These are phyloP conservation scores for Rhizodiscina lignyota DNA, from an alignment of 495 filamentous ascomycete species.

Conservation along the genomic window DNA sequence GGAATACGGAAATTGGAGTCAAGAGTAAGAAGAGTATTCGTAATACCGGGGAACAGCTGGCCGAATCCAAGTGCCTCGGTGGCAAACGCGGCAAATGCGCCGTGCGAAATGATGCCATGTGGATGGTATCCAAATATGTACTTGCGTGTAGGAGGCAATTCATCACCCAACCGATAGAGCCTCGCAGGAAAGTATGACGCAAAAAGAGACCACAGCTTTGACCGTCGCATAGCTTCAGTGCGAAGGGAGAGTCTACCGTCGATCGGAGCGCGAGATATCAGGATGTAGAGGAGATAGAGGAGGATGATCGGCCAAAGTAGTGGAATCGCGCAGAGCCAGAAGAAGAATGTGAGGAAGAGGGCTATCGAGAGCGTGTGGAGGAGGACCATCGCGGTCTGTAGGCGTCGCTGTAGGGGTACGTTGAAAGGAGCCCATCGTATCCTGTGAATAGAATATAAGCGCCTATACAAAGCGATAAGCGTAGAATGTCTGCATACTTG, in stretches of 20 bases:
- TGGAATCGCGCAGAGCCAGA: slow-evolving; percentile 79
- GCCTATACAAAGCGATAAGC: neutral
- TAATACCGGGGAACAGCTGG: slow-evolving; percentile 88
- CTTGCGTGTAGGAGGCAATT: slow-evolving; percentile 68
- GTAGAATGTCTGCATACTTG: slow-evolving; percentile 1
- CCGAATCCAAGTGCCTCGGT: slow-evolving; percentile 85
- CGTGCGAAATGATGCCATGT: slow-evolving; percentile 91
- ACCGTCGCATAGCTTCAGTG: slow-evolving; percentile 52
- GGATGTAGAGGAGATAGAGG: slow-evolving; percentile 73
- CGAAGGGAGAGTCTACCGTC: slow-evolving; percentile 61
- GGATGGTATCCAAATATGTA: slow-evolving; percentile 98
- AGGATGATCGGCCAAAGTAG: slow-evolving; percentile 80
- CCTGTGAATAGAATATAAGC: slow-evolving; percentile 19
- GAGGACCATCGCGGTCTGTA: slow-evolving; percentile 78
- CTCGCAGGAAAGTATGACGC: slow-evolving; percentile 81
- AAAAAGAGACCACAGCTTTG: slow-evolving; percentile 74
- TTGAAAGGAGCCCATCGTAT: slow-evolving; percentile 80
- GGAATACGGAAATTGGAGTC: slow-evolving; percentile 91
- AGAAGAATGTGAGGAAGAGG: slow-evolving; percentile 62
- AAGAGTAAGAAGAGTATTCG: slow-evolving; percentile 77
- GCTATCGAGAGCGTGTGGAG: slow-evolving; percentile 73
- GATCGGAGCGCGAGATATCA: slow-evolving; percentile 59
- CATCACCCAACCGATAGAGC: slow-evolving; percentile 67
- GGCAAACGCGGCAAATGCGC: slow-evolving; percentile 81
- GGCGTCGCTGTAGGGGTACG: slow-evolving; percentile 65